Evolutionary conservation across 192 early-diverging fungal species (phyloP), one percentile per base, ranked within the genome.

Genomic region (Rhizoclosmatium sp.): DNA sequence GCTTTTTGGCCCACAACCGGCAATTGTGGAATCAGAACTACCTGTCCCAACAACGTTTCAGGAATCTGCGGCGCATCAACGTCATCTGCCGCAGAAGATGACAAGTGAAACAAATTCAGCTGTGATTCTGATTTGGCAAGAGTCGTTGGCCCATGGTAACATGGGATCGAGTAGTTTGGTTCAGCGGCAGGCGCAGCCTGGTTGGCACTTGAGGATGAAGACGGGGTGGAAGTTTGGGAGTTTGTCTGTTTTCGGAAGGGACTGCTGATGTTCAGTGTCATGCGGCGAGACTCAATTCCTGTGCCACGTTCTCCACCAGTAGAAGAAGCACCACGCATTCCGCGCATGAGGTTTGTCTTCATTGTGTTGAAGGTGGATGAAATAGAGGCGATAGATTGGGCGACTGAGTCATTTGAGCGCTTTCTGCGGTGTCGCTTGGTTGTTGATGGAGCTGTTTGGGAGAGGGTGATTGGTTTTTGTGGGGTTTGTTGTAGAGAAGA

Each of bases 31-130:
- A 67, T 12, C n/a, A 76, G n/a, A 4, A 76, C 75, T 1, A 66
- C 64, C 54, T 76, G 75, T 12, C 75, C 75, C 60, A 76, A 39
- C 5, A 76, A 47, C 2, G 75, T 47, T 47, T 76, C 64, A 1
- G 75, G 75, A 47, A 76, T 62, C 10, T 21, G 48, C 14, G 7
- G 9, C 5, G 23, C 40, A 16, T 21, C 12, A 49, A 31, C 72
- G 44, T 42, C 72, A 59, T 46, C 21, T 39, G 9, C 21, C 14
- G 7, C 72, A 54, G 31, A 47, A 2, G 31, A n/a, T 16, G 70
- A 12, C 19, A 61, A 62, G 14, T 75, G 72, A 40, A 62, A 62
- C 45, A 75, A 59, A 67, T 76, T 76, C 44, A 21, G 4, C 42
- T 40, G 21, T 7, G 58, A 61, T 46, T 76, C 75, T 4, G 47